Conservation (phyloP, 1,139 yeast genomes). For the Nakaseomyces kungkrabaensis region DNA sequence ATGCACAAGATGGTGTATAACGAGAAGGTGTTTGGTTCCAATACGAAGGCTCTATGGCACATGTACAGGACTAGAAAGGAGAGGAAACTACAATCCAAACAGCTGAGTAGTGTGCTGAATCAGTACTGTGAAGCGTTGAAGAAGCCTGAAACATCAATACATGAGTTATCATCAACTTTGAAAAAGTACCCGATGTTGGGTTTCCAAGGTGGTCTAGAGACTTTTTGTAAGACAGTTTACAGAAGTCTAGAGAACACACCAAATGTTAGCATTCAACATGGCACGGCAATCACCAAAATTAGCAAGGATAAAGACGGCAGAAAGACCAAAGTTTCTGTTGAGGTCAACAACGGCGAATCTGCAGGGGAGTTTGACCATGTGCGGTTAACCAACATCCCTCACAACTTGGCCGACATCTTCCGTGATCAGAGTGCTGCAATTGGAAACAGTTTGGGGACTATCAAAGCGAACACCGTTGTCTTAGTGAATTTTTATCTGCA, state of each 20-base stretch:
- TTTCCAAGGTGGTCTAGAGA: slow-evolving; percentile 44
- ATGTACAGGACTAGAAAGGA: slow-evolving; percentile 17
- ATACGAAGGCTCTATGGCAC: slow-evolving; percentile 32
- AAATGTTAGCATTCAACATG: slow-evolving; percentile 35
- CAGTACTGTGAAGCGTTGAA: slow-evolving; percentile 23
- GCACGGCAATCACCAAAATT: slow-evolving; percentile 17
- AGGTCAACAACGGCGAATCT: slow-evolving; percentile 10
- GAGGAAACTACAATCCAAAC: slow-evolving; percentile 6
- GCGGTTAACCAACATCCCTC: slow-evolving; percentile 45
- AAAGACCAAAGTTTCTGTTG: slow-evolving; percentile 12
- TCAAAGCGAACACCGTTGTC: slow-evolving; percentile 46
- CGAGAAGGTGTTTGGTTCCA: slow-evolving; percentile 54
- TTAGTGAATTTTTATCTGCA: slow-evolving; percentile 56
- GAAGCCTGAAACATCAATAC: slow-evolving; percentile 35
- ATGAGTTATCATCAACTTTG: slow-evolving; percentile 31
- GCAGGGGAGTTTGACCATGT: slow-evolving; percentile 39
- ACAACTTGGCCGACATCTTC: slow-evolving; percentile 26
- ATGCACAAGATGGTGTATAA: slow-evolving; percentile 42
- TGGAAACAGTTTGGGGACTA: slow-evolving; percentile 20
- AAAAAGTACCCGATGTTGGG: slow-evolving; percentile 45
- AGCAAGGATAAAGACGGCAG: slow-evolving; percentile 4
- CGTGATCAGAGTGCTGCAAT: slow-evolving; percentile 15
- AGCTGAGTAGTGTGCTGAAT: slow-evolving; percentile 8
- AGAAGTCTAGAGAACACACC: slow-evolving; percentile 30
- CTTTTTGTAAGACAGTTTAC: slow-evolving; percentile 38